These are phyloP conservation scores for Huntiella savannae DNA, from an alignment of 2,329 filamentous ascomycete species.

Conservation along the genomic window DNA sequence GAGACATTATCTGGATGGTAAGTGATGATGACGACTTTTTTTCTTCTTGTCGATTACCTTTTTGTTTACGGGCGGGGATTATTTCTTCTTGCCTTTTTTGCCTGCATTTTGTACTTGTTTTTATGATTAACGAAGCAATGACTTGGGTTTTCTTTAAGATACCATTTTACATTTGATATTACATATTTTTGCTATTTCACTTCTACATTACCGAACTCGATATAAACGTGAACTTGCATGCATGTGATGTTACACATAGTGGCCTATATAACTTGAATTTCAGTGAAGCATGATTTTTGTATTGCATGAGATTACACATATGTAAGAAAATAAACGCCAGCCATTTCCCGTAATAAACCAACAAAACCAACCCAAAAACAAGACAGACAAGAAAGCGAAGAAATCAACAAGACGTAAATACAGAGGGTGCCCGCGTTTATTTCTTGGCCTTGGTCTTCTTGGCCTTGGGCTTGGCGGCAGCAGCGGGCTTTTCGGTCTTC, in stretches of 20 bases:
- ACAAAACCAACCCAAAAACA: neutral
- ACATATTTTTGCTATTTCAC: neutral
- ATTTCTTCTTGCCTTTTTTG: neutral
- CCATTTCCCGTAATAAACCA: no score
- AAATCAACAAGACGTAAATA: neutral
- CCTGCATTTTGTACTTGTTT: slow-evolving; percentile 4
- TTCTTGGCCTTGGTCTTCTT: slow-evolving; percentile 12
- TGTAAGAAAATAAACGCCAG: no score
- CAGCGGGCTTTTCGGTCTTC: slow-evolving; percentile 10
- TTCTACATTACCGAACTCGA: neutral
- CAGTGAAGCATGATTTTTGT: no score
- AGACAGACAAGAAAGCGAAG: neutral
- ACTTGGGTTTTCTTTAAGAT: slow-evolving; percentile 4
- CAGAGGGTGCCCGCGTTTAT: slow-evolving; percentile 1
- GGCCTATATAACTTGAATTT: no score
- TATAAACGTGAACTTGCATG: neutral
- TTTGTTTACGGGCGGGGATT: neutral
- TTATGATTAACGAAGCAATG: slow-evolving; percentile 12
- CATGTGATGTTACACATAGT: neutral
- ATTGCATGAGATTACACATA: no score
- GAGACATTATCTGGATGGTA: no score
- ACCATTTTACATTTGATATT: slow-evolving; percentile 5
- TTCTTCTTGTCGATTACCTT: slow-evolving; percentile 2
- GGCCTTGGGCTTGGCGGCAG: slow-evolving; percentile 9
- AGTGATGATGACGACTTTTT: neutral